These are phyloP conservation scores for Melampsora americana DNA, from an alignment of 1,284 basidiomycete species.

Conservation along the genomic window DNA sequence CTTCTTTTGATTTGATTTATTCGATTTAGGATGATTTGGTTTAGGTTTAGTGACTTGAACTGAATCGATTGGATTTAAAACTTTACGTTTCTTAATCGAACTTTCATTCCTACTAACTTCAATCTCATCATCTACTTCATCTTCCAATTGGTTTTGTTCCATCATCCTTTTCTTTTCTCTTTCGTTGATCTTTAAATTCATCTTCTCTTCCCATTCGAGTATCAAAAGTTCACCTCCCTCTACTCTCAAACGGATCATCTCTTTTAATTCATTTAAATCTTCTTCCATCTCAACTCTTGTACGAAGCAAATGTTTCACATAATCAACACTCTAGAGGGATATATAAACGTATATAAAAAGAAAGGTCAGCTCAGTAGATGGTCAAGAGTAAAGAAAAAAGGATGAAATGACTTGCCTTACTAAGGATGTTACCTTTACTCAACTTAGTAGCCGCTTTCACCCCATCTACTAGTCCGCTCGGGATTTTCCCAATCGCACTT, in stretches of 20 bases:
- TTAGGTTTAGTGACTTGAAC: background rate
- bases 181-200: slow-evolving; percentile 36
- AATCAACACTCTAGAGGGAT: slow-evolving; percentile 48
- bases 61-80: background rate
- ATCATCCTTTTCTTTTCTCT: slow-evolving; percentile 45
- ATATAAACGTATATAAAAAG: background rate
- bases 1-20: background rate
- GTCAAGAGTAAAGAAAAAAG: no score
- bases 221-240: slow-evolving; percentile 46
- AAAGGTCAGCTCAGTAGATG: background rate
- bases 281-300: slow-evolving; percentile 45
- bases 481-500: slow-evolving; percentile 46
- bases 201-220: slow-evolving; percentile 46
- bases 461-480: slow-evolving; percentile 48
- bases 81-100: slow-evolving; percentile 29
- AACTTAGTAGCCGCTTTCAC: slow-evolving; percentile 49
- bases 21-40: background rate
- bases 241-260: slow-evolving; percentile 46
- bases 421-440: slow-evolving; percentile 48
- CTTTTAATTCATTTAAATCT: slow-evolving; percentile 48
- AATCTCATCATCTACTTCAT: slow-evolving; percentile 46
- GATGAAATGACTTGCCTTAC: slow-evolving; percentile 43
- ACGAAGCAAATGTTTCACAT: slow-evolving; percentile 48
- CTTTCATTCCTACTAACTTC: slow-evolving; percentile 33
- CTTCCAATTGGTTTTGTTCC: slow-evolving; percentile 44